Evolutionary conservation across 108 stramenopile genomes (phyloP), one percentile per base, ranked within the genome.

Genomic region (Thalassiosira profunda): DNA sequence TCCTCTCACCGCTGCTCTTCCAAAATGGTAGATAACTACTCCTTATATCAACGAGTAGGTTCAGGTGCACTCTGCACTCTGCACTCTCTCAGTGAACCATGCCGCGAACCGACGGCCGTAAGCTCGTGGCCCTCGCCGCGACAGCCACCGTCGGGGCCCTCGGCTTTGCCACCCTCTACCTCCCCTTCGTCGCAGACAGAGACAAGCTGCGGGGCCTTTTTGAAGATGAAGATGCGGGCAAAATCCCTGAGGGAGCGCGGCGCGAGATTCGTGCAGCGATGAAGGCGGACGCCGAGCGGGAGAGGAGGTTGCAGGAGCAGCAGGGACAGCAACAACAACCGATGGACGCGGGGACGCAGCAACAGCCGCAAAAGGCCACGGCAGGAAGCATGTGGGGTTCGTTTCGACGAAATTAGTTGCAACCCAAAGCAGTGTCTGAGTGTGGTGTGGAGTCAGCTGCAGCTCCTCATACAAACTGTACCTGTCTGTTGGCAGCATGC

Each of bases 171-270:
- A 74, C 73, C 0, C 70, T 81, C 21, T 81, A 81, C 47, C 63
- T 81, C 0, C 80, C 80, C 3, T 81, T 71, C 54, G 40, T 76
- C 17, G 80, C 80, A 1, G 80, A 81, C 58, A 47, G 74, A 20
- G 80, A 81, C 48, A 81, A 81, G 66, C 37, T 81, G 10, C 68
- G 80, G 23, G 80, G 80, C 4, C 48, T 81, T 7, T 75, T 66
- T 29, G 80, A 81, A 41, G n/a, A n/a, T n/a, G 76, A 77, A 63
- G 76, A 68, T 1, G 80, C 76, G 23, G 55, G 72, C 28, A 17
- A 58, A 5, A 76, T 81, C 20, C 79, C 79, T 7, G 72, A 80
- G 37, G 72, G 72, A 33, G 79, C 73, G 25, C 37, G 72, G 12
- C 30, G 67, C 11, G 73, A 80, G 29, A 80, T 80, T 34, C 58